These are phyloP conservation scores for Ceratocystis smalleyi DNA, from an alignment of 2,329 filamentous ascomycete species.

Conservation along the genomic window DNA sequence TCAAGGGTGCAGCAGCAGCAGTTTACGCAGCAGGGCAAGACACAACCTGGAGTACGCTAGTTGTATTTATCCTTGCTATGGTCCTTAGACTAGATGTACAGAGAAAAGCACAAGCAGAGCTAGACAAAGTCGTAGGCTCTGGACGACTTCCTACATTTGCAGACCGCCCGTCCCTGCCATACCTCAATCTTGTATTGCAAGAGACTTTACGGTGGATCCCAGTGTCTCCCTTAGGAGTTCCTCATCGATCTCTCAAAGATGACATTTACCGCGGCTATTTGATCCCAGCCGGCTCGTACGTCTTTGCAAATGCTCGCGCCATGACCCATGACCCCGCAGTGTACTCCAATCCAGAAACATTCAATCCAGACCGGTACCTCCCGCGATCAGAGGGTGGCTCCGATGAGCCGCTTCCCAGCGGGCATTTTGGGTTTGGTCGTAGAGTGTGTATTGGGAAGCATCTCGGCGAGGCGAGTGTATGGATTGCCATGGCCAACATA, in stretches of 20 bases:
- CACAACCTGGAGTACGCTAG: conserved; percentile 28
- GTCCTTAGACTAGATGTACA: conserved; percentile 30
- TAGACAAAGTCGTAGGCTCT: conserved; percentile 27
- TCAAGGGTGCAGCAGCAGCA: conserved; percentile 30
- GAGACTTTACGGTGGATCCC: conserved; percentile 33
- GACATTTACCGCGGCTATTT: conserved; percentile 41
- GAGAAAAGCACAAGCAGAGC: conserved; percentile 26
- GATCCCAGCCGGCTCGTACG: conserved; percentile 38
- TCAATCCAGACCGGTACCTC: conserved; percentile 32
- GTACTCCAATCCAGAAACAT: conserved; percentile 29
- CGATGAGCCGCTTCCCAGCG: conserved; percentile 32
- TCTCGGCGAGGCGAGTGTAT: conserved; percentile 33
- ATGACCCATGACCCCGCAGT: conserved; percentile 29
- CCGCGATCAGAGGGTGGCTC: conserved; percentile 24
- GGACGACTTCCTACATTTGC: conserved; percentile 31
- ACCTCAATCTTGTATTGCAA: conserved; percentile 32
- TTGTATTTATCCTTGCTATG: conserved; percentile 33
- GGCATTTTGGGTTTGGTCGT: conserved; percentile 38
- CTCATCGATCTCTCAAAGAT: conserved; percentile 38
- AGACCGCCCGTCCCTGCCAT: conserved; percentile 30
- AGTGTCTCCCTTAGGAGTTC: conserved; percentile 35
- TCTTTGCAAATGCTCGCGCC: conserved; percentile 30
- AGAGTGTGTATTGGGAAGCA: conserved; percentile 36
- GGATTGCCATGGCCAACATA: conserved; percentile 28
- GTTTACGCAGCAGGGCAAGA: conserved; percentile 32